Evolutionary conservation across 2,329 filamentous ascomycete genomes (phyloP).

Genomic region (Colletotrichum costaricense): DNA sequence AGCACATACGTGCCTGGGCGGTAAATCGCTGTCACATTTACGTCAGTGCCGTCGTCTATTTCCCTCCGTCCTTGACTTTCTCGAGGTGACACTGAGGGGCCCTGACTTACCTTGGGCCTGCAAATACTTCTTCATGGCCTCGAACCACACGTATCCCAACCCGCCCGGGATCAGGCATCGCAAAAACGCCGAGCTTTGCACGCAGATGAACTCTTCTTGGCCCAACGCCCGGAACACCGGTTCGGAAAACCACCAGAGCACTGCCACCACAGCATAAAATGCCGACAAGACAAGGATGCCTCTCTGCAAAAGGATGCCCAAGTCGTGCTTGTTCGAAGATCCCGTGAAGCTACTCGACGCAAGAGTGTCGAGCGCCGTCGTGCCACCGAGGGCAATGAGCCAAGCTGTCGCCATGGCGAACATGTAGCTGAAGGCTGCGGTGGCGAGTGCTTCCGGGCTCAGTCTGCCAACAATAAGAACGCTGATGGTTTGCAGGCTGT

Average conservation of each 20-base stretch:
- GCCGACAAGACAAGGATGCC: constrained; percentile 77
- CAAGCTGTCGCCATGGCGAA: constrained; percentile 91
- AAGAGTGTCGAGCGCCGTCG: constrained; percentile 86
- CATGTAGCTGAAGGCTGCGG: constrained; percentile 91
- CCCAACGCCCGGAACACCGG: constrained; percentile 79
- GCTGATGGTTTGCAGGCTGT: constrained; percentile 84
- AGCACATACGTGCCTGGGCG: constrained; percentile 85
- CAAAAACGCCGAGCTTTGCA: constrained; percentile 79
- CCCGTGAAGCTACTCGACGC: constrained; percentile 87
- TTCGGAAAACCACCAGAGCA: constrained; percentile 81
- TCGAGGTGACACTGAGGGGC: background rate
- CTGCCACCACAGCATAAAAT: constrained; percentile 79
- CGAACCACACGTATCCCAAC: constrained; percentile 88
- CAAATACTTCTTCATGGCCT: constrained; percentile 86
- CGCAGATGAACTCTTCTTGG: constrained; percentile 81
- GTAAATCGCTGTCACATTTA: constrained; percentile 67
- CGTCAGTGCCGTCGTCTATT: background rate
- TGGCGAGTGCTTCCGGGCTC: constrained; percentile 83
- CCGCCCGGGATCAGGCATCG: constrained; percentile 82
- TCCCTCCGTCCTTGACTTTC: constrained; percentile 11
- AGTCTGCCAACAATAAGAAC: constrained; percentile 84
- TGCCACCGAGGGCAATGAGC: constrained; percentile 87
- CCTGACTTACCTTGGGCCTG: constrained; percentile 81
- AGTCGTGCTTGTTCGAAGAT: constrained; percentile 79
- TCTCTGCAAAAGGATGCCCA: constrained; percentile 83